Conservation (phyloP, 2,329 filamentous ascomycete species). For the Botrytis elliptica region DNA sequence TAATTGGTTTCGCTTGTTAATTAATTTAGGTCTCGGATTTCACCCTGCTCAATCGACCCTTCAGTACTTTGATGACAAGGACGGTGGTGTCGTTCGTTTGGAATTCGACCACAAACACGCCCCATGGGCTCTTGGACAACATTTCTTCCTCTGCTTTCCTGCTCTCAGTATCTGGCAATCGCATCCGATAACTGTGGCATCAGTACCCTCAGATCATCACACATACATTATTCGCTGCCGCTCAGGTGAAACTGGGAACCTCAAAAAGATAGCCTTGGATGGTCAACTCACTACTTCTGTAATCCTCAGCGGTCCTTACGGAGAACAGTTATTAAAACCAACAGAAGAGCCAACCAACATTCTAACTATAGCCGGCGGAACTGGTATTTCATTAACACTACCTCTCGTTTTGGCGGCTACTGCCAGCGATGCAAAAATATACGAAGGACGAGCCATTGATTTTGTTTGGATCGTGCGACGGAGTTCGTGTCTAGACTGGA, state of each 20-base stretch:
- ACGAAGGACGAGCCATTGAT: constrained; percentile 44
- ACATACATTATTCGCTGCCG: constrained; percentile 59
- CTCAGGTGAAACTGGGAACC: constrained; percentile 52
- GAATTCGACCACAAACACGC: constrained; percentile 70
- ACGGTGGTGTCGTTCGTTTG: constrained; percentile 63
- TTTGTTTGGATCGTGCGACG: constrained; percentile 66
- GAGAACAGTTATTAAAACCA: constrained; percentile 28
- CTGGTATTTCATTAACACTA: constrained; percentile 57
- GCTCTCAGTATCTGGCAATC: constrained; percentile 70
- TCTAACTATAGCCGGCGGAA: constrained; percentile 57
- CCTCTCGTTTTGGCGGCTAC: constrained; percentile 48
- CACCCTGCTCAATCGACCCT: constrained; percentile 15
- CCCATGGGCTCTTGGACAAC: constrained; percentile 64
- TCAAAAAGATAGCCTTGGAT: constrained; percentile 37
- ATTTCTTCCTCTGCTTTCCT: constrained; percentile 76
- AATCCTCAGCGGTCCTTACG: constrained; percentile 16
- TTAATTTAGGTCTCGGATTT: constrained; percentile 6
- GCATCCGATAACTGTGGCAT: constrained; percentile 75
- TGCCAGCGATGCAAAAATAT: constrained; percentile 35
- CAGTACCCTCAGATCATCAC: constrained; percentile 61
- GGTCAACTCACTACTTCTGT: background rate
- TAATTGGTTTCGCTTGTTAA: too few relatives aligned
- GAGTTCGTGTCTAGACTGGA: constrained; percentile 55
- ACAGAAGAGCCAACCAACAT: constrained; percentile 44
- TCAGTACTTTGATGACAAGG: constrained; percentile 25